Evolutionary conservation across 1,284 basidiomycete genomes (phyloP).

Genomic region (Termitomyces sp.): DNA sequence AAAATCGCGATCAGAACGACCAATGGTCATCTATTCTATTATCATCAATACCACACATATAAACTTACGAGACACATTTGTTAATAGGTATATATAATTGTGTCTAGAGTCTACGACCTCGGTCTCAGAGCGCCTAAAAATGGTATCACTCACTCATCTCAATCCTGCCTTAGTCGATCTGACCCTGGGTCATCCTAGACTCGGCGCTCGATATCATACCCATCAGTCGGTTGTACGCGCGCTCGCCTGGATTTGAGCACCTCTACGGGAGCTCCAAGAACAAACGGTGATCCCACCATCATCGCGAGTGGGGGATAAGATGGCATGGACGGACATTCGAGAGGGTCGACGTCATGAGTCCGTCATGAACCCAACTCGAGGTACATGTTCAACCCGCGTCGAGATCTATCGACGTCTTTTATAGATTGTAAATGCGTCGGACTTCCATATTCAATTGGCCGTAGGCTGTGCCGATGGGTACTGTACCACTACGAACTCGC

Average conservation of each 20-base stretch:
- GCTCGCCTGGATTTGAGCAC: conserved; percentile 63
- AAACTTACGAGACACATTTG: background rate
- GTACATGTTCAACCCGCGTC: conserved; percentile 27
- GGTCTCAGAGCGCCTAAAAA: conserved; percentile 35
- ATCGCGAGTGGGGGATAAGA: conserved; percentile 76
- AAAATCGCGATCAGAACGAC: conserved; percentile 75
- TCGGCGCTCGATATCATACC: conserved; percentile 46
- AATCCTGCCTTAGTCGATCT: background rate
- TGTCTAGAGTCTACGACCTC: conserved; percentile 65
- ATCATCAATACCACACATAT: background rate
- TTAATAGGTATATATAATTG: conserved; percentile 59
- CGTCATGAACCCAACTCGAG: conserved; percentile 72
- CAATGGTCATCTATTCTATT: conserved; percentile 50
- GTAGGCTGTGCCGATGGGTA: conserved; percentile 80
- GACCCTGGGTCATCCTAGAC: conserved; percentile 9
- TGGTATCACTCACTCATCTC: conserved; percentile 21
- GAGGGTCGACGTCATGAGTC: conserved; percentile 58
- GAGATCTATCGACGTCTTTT: background rate
- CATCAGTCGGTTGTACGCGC: conserved; percentile 79
- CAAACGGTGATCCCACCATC: conserved; percentile 60
- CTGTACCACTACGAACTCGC: conserved; percentile 65
- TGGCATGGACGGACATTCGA: conserved; percentile 71
- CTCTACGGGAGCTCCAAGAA: conserved; percentile 39
- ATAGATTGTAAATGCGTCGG: conserved; percentile 71
- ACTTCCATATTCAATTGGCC: conserved; percentile 83